Percentiles rank a stretch among this genome's conserved stretches.
Evolutionary conservation across 1,284 basidiomycete genomes (phyloP).

Genomic region (Amylostereum chailletii): DNA sequence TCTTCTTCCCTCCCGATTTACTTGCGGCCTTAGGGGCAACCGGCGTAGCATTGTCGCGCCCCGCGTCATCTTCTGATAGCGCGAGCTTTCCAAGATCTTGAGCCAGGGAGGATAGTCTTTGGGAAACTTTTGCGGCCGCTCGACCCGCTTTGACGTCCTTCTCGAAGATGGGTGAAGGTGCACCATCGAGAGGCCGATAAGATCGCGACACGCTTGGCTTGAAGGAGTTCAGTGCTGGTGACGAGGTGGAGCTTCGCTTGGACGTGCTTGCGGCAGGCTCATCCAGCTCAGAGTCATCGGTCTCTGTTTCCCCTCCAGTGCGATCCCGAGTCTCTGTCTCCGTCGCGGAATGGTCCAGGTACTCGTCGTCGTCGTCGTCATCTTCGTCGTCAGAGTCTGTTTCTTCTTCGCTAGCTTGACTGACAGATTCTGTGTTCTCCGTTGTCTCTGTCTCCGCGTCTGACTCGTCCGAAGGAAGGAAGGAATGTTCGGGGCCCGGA

Average conservation of each 20-base stretch:
- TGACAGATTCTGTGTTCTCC: slow-evolving; percentile 4
- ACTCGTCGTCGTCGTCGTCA: slow-evolving; percentile 15
- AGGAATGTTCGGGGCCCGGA: slow-evolving; percentile 1
- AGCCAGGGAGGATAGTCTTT: not conserved
- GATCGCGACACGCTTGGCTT: not conserved
- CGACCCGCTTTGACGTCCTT: slow-evolving; percentile 11
- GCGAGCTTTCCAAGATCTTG: not conserved
- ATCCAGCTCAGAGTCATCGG: not conserved
- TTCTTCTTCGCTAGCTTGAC: slow-evolving; percentile 10
- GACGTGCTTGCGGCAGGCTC: not conserved
- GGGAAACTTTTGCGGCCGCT: not conserved
- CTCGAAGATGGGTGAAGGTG: slow-evolving; percentile 11
- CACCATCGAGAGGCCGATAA: not conserved
- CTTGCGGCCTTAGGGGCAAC: too few relatives aligned
- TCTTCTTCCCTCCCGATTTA: slow-evolving; percentile 29
- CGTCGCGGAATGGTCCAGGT: slow-evolving; percentile 7
- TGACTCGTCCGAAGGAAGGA: slow-evolving; percentile 4
- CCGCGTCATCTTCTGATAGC: not conserved
- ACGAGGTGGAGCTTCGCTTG: slow-evolving; percentile 1
- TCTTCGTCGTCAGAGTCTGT: slow-evolving; percentile 18
- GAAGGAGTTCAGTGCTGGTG: not conserved
- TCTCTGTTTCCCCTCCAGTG: too few relatives aligned
- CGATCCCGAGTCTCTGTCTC: not conserved
- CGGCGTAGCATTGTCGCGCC: too few relatives aligned
- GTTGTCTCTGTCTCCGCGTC: slow-evolving; percentile 3